A percentile compares a stretch with the other conserved stretches of the same genome.
phyloP scores from a whole-genome alignment of 345 rosid species.

The Linum trigynum region DNA sequence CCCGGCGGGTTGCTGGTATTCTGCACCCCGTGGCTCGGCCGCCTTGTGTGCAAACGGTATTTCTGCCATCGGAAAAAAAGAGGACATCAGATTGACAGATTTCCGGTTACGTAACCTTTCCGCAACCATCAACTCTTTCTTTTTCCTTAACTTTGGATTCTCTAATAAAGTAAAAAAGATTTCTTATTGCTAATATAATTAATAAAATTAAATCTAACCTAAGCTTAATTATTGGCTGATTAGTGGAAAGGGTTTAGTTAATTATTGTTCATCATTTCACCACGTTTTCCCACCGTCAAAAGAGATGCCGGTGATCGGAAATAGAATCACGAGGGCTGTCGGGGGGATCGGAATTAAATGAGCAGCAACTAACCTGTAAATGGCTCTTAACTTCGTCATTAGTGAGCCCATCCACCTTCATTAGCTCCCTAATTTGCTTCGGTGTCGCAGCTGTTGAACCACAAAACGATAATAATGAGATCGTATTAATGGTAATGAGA shows the following conservation, averaged over 20 bases:
- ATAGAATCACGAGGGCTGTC: background rate
- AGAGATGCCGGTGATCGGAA: background rate
- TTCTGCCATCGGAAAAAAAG: slow-evolving; percentile 37
- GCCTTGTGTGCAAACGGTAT: slow-evolving; percentile 79
- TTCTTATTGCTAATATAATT: no score
- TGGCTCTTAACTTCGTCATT: slow-evolving; percentile 99
- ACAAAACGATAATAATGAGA: slow-evolving; percentile 1
- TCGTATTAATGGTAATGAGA: no score
- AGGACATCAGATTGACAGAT: background rate
- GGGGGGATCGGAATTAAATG: background rate
- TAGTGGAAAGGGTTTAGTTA: no score
- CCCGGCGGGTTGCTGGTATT: slow-evolving; percentile 35
- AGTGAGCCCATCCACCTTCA: slow-evolving; percentile 93
- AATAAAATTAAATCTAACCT: no score
- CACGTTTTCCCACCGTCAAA: no score
- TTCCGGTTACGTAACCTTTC: background rate
- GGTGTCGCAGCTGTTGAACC: slow-evolving; percentile 74
- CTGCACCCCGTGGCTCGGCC: slow-evolving; percentile 49
- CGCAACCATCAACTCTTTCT: background rate
- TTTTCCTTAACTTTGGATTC: no score
- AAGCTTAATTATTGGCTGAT: no score
- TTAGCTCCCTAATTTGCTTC: slow-evolving; percentile 84
- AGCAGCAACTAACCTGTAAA: slow-evolving; percentile 56
- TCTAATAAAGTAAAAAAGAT: no score
- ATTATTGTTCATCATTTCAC: no score